Evolutionary conservation across 192 early-diverging fungal genomes (phyloP), one percentile per base, ranked within the genome.

Genomic region (Coemansia sp.): DNA sequence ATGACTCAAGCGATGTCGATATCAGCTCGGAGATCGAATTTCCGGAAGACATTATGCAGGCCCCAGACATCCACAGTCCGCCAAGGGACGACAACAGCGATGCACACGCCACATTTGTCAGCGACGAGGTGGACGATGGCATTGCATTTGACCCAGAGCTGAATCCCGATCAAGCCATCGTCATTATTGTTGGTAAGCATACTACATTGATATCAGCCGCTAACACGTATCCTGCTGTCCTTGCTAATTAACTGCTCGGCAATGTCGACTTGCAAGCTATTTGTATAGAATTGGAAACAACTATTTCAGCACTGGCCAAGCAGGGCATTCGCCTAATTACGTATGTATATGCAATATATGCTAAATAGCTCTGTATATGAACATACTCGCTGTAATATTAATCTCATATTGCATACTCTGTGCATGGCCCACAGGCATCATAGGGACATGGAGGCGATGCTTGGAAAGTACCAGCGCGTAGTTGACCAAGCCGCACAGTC

Each of bases 391-490:
- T n/a, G n/a, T n/a, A n/a, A n/a, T n/a, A n/a, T n/a, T n/a, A n/a
- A n/a, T n/a, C n/a, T n/a, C n/a, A n/a, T n/a, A n/a, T n/a, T n/a
- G n/a, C n/a, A n/a, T n/a, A n/a, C n/a, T n/a, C n/a, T n/a, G n/a
- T n/a, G n/a, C n/a, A n/a, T n/a, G n/a, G n/a, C n/a, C n/a, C n/a
- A n/a, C n/a, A n/a, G n/a, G n/a, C n/a, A n/a, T n/a, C n/a, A n/a
- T n/a, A 75, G 73, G 12, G 73, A 75, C 17, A 75, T 75, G 73
- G 67, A 75, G 12, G 46, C 58, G 5, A 60, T 75, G 63, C 60
- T 61, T 29, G 25, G 42, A 43, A 64, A 37, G 6, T 75, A 69
- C 36, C 29, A 58, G 5, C 17, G 20, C 9, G 51, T 63, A 2
- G 58, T 75, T 31, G 58, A 75, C 3, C 36, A 15, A 6, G 49